These are phyloP conservation scores for Aspergillus costaricaensis DNA, from an alignment of 2,329 filamentous ascomycete genomes.

Conservation along the genomic window DNA sequence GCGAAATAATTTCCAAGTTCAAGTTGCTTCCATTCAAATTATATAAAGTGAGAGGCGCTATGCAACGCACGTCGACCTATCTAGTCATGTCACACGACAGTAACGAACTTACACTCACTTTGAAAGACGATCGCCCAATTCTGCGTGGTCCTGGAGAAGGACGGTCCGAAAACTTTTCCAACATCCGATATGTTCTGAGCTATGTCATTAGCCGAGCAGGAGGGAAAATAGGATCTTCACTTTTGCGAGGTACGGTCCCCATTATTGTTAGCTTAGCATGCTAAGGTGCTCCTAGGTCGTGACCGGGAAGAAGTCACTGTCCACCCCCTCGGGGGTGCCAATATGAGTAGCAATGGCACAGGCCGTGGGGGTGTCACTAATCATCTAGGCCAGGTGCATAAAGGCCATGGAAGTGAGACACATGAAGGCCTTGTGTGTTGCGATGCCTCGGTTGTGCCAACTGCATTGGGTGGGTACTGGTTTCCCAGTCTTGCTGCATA, in stretches of 20 bases:
- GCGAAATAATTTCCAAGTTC: neutral
- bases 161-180: neutral
- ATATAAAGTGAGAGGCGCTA: neutral
- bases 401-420: neutral
- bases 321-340: constrained; percentile 2
- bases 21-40: neutral
- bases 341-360: neutral
- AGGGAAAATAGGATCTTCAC: neutral
- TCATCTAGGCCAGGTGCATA: constrained; percentile 1
- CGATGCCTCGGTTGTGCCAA: neutral
- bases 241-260: neutral
- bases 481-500: fast-evolving
- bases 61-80: neutral
- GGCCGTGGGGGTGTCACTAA: neutral
- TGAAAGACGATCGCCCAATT: neutral
- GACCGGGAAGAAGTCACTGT: constrained; percentile 1
- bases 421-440: neutral
- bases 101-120: neutral
- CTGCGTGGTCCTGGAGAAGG: neutral
- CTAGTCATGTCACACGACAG: constrained; percentile 7
- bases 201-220: neutral
- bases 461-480: neutral
- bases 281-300: neutral
- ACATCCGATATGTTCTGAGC: neutral
- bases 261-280: neutral